These are phyloP conservation scores for Phytophthora pinifolia DNA, from an alignment of 352 stramenopile species.

Conservation along the genomic window DNA sequence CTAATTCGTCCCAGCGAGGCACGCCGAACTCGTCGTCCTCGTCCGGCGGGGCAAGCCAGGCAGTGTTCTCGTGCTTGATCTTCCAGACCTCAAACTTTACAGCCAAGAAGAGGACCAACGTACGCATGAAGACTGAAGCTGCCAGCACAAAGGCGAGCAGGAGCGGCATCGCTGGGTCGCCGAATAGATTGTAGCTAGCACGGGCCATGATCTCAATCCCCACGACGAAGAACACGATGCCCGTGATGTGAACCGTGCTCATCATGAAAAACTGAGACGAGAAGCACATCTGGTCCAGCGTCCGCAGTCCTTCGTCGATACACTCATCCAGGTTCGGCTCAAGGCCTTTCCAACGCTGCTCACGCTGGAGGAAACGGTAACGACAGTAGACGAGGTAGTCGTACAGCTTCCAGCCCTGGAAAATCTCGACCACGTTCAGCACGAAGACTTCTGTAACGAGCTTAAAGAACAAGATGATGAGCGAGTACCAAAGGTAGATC, in stretches of 20 bases:
- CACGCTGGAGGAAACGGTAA: constrained; percentile 95
- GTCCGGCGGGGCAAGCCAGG: constrained; percentile 90
- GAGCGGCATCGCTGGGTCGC: constrained; percentile 90
- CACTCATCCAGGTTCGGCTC: constrained; percentile 96
- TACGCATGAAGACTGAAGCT: constrained; percentile 57
- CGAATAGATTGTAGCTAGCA: constrained; percentile 96
- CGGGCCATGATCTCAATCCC: constrained; percentile 96
- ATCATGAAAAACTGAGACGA: constrained; percentile 98
- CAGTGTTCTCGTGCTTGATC: constrained; percentile 96
- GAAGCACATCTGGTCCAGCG: constrained; percentile 97
- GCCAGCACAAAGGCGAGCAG: constrained; percentile 76
- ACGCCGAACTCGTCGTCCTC: constrained; percentile 93
- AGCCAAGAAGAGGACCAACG: constrained; percentile 81
- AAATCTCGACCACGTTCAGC: constrained; percentile 95
- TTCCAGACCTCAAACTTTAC: constrained; percentile 93
- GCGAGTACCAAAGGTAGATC: constrained; percentile 95
- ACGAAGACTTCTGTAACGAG: constrained; percentile 95
- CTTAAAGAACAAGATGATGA: constrained; percentile 96
- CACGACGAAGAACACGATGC: constrained; percentile 95
- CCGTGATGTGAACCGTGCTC: constrained; percentile 92
- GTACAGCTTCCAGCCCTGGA: constrained; percentile 98
- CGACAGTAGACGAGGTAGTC: constrained; percentile 97
- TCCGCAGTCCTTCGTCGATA: constrained; percentile 95
- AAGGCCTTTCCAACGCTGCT: constrained; percentile 96
- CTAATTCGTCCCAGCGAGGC: constrained; percentile 91